A percentile compares a stretch with the other conserved stretches of the same genome.
Evolutionary conservation across 1,139 yeast species (phyloP).

Genomic region (Blastobotrys capitulatus): DNA sequence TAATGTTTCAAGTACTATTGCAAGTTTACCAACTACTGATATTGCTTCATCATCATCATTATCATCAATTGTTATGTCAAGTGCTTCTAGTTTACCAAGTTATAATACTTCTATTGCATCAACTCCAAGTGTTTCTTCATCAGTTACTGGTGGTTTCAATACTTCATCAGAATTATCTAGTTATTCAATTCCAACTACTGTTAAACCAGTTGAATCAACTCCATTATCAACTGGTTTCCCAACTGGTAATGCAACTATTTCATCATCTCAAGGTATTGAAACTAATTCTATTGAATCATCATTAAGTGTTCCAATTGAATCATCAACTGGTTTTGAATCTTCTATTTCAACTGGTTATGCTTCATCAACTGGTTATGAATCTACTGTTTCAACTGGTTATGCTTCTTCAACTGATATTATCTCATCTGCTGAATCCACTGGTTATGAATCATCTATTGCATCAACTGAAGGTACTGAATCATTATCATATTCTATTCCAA

Average conservation of each 20-base stretch:
- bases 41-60: not conserved
- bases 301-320: conserved; percentile 2
- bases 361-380: not conserved
- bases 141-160: not conserved
- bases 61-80: not conserved
- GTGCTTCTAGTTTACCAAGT: not conserved
- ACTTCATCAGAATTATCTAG: conserved; percentile 1
- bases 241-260: too few species aligned
- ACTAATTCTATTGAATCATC: not conserved
- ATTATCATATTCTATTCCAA: not conserved
- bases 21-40: not conserved
- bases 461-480: not conserved
- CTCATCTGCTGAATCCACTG: conserved; percentile 1
- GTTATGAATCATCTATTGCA: not conserved
- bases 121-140: conserved; percentile 1
- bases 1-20: not conserved
- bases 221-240: too few species aligned
- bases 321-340: not conserved
- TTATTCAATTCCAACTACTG: conserved; percentile 1
- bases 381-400: conserved; percentile 6
- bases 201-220: not conserved
- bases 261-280: conserved; percentile 3
- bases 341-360: conserved; percentile 6
- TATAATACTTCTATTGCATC: not conserved
- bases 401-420: not conserved